Percentiles rank a stretch among this genome's conserved stretches.
Evolutionary conservation across 768 basidiomycete genomes (phyloP).

Genomic region (Naganishia randhawae): DNA sequence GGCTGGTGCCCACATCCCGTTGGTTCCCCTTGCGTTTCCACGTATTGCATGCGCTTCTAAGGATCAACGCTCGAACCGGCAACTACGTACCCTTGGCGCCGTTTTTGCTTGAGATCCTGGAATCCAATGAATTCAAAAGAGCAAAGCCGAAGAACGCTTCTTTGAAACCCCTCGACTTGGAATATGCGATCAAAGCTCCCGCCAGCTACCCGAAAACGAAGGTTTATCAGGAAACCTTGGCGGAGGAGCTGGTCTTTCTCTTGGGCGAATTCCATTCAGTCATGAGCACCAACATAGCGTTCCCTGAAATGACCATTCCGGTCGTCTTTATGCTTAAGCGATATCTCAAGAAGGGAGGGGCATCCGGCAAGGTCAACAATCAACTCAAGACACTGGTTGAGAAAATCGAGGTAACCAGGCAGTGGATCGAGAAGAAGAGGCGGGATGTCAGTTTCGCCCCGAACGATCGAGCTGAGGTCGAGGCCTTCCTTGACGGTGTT

Average conservation of each 20-base stretch:
- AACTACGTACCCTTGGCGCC: constrained; percentile 84
- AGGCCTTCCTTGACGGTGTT: constrained; percentile 59
- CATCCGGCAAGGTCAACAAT: constrained; percentile 50
- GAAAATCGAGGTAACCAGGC: constrained; percentile 75
- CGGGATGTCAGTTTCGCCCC: constrained; percentile 72
- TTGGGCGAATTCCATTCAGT: constrained; percentile 71
- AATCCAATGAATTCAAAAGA: constrained; percentile 64
- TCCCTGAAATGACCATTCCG: constrained; percentile 86
- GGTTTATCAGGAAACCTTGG: constrained; percentile 73
- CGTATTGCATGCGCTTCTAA: constrained; percentile 78
- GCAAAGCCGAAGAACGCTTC: constrained; percentile 74
- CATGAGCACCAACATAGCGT: constrained; percentile 80
- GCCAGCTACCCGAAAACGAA: constrained; percentile 83
- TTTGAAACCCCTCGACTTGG: constrained; percentile 81
- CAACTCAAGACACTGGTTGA: constrained; percentile 74
- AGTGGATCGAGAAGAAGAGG: constrained; percentile 71
- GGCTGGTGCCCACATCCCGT: constrained; percentile 81
- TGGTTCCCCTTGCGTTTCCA: constrained; percentile 95
- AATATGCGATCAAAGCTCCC: constrained; percentile 78
- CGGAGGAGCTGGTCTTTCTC: constrained; percentile 74
- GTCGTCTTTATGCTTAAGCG: constrained; percentile 68
- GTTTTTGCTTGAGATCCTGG: constrained; percentile 79
- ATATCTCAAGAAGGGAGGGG: constrained; percentile 60
- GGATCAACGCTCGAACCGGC: constrained; percentile 74
- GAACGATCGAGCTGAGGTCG: constrained; percentile 64